phyloP scores from a whole-genome alignment of 768 basidiomycete genomes.

The Tylopilus plumbeoviolaceoides region DNA sequence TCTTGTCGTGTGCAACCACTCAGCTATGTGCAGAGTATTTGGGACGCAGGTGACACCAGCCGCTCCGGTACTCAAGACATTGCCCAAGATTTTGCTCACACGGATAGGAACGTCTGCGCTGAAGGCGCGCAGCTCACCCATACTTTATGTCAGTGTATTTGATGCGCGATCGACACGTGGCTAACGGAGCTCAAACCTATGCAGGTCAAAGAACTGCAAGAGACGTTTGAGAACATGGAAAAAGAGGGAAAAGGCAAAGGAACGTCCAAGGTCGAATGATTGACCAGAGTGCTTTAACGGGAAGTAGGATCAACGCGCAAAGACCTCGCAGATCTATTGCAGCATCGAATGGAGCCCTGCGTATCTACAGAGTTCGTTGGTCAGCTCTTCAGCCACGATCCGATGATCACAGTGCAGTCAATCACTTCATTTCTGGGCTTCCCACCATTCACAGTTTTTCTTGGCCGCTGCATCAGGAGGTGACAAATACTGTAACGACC shows the following conservation, averaged over 20 bases:
- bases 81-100: conserved; percentile 92
- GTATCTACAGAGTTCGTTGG: conserved; percentile 70
- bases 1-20: neutral
- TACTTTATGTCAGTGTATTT: conserved; percentile 81
- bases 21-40: conserved; percentile 52
- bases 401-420: conserved; percentile 93
- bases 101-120: conserved; percentile 90
- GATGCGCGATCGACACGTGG: conserved; percentile 77
- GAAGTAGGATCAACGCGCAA: conserved; percentile 78
- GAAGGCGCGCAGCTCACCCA: conserved; percentile 81
- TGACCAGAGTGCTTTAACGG: conserved; percentile 71
- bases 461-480: conserved; percentile 51
- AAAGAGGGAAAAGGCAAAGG: conserved; percentile 86
- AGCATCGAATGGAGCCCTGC: conserved; percentile 88
- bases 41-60: conserved; percentile 72
- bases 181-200: conserved; percentile 92
- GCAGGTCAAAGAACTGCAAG: conserved; percentile 93
- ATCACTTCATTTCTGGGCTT: conserved; percentile 83
- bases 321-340: conserved; percentile 81
- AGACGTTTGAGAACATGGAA: conserved; percentile 81
- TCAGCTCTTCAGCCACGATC: conserved; percentile 89
- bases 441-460: conserved; percentile 71
- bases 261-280: conserved; percentile 68
- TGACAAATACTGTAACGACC: too few species aligned
- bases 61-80: conserved; percentile 71